These are phyloP conservation scores for Mycena rosella DNA, from an alignment of 768 basidiomycete genomes.

Conservation along the genomic window DNA sequence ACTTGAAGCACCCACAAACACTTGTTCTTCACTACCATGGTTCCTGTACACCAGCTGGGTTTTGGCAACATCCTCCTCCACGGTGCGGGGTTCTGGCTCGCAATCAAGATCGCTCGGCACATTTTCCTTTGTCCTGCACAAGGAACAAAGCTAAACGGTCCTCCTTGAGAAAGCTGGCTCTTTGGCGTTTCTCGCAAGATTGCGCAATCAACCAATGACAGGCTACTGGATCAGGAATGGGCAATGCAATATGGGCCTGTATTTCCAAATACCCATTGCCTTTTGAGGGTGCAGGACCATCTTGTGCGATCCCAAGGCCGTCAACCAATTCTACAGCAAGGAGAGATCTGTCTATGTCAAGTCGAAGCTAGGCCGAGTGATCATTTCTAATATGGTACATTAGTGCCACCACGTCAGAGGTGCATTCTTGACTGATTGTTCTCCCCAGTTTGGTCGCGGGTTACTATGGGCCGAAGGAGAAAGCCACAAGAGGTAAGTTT, in stretches of 20 bases:
- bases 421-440: conserved; percentile 12
- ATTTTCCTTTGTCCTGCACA: conserved; percentile 26
- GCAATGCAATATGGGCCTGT: conserved; percentile 47
- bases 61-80: conserved; percentile 28
- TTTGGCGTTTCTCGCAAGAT: conserved; percentile 41
- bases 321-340: conserved; percentile 40
- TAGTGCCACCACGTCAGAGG: too few species aligned
- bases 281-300: conserved; percentile 32
- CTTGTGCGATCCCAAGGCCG: conserved; percentile 43
- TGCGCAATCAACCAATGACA: conserved; percentile 30
- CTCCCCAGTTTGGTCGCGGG: conserved; percentile 31
- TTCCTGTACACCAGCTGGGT: conserved; percentile 12
- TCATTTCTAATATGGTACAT: conserved; percentile 44
- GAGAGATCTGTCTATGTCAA: conserved; percentile 42
- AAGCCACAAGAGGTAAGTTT: conserved; percentile 41
- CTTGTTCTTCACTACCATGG: conserved; percentile 13
- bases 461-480: conserved; percentile 40
- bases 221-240: conserved; percentile 45
- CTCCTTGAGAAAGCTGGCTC: conserved; percentile 43
- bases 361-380: conserved; percentile 31
- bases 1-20: too few species aligned
- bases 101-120: conserved; percentile 31
- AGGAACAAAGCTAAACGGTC: conserved; percentile 44
- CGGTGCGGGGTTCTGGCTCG: conserved; percentile 35
- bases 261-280: conserved; percentile 39